Evolutionary conservation across 176 grass and related monocot species (phyloP).

Genomic region (Triticum dicoccoides): DNA sequence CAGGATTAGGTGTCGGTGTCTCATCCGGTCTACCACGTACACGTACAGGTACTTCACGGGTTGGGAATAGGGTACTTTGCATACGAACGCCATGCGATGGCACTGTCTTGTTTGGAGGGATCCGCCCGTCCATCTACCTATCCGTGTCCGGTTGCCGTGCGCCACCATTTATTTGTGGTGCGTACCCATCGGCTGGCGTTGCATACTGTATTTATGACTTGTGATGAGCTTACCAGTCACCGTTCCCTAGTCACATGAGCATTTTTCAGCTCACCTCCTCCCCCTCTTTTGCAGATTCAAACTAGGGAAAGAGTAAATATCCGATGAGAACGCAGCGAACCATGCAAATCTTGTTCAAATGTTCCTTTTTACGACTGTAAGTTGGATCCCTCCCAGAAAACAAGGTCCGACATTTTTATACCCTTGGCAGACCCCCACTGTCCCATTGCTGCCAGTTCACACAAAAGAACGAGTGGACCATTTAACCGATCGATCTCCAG

Average conservation of each 20-base stretch:
- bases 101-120: not conserved
- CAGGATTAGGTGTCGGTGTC: not conserved
- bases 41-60: not conserved
- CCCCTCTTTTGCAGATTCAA: no score
- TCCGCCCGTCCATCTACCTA: not conserved
- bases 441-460: conserved; percentile 5
- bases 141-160: not conserved
- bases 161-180: not conserved
- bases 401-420: no score
- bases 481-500: not conserved
- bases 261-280: no score
- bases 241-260: no score
- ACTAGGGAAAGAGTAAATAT: no score
- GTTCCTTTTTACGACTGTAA: no score
- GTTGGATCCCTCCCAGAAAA: no score
- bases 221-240: no score
- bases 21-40: not conserved
- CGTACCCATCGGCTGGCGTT: not conserved
- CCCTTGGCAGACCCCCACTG: not conserved
- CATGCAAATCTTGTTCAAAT: no score
- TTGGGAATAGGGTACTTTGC: not conserved
- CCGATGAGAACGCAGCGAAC: no score
- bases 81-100: not conserved
- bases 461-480: not conserved
- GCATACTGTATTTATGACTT: not conserved